Base-by-base conservation (phyloP, 352 stramenopile species). In the Globisporangium megalacanthum region DNA sequence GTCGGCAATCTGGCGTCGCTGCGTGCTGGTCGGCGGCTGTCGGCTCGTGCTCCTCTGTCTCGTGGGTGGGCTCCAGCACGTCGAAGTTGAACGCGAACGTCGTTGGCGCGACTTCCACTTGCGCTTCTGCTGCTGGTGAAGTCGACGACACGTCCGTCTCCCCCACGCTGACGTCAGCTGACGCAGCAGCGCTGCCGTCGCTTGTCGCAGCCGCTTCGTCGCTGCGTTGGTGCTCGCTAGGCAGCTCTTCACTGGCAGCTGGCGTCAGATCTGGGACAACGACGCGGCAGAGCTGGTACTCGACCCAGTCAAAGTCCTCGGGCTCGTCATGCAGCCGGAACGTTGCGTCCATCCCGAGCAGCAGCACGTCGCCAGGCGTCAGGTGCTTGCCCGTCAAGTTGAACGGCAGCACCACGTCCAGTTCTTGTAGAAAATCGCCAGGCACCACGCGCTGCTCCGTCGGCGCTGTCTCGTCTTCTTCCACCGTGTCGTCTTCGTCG, bases 371-470 rank as follows among this genome's bases (percentile, higher is more conserved):
- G 8, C 77, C 77, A 19, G 68, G 59, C 6, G 64, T 61, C 22
- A 88, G 52, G 39, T 88, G 72, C 61, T 89, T 91, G 7, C 73
- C 77, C 6, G 80, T 89, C 45, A 86, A 44, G 54, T 91, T 87
- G 54, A 91, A 86, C 4, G 80, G 80, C 48, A 91, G 50, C 31
- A 89, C 71, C 20, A 91, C 63, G 39, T 88, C 70, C 33, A 91
- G 50, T 44, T 58, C 58, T 31, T 64, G 50, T 0, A 64, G 36
- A 33, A 31, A 56, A 19, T 49, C 37, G 19, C 31, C 31, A 2
- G 37, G 29, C 29, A 33, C 15, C 13, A n/a, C 35, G n/a, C 17
- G 42, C 42, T 9, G 72, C 52, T 13, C 15, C 44, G 11, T 55
- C 44, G 3, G 19, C 29, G 6, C 31, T 31, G 13, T 52, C 31